Percentiles rank a stretch among this genome's conserved stretches.
phyloP scores from a whole-genome alignment of 78 protist genomes.

The Planoprotostelium fungivorum region DNA sequence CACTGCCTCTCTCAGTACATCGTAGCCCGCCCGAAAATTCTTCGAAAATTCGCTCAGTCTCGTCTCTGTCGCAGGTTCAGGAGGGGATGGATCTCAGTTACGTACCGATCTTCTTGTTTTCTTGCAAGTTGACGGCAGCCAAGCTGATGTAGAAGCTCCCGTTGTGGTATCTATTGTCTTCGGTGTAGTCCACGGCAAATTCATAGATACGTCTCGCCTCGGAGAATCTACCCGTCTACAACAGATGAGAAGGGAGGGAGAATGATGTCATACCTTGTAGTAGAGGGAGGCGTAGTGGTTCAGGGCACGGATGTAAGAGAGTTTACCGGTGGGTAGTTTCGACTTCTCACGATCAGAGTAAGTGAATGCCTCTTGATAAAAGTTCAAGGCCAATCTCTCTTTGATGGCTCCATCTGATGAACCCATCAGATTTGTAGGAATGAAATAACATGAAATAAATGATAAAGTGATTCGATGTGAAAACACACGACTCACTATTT shows the following conservation, averaged over 20 bases:
- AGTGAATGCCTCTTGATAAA: background rate
- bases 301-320: background rate
- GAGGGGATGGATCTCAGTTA: background rate
- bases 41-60: background rate
- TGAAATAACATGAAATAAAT: background rate
- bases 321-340: background rate
- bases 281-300: background rate
- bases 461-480: background rate
- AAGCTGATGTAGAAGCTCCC: background rate
- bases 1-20: too few species aligned
- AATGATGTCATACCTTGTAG: background rate
- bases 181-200: background rate
- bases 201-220: background rate
- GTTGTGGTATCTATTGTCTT: background rate
- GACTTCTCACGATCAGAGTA: background rate
- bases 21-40: too few species aligned
- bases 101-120: background rate
- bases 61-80: background rate
- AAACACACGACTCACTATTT: background rate
- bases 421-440: background rate
- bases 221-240: background rate
- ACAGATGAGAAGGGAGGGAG: too few species aligned
- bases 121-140: background rate
- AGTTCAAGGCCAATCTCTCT: background rate
- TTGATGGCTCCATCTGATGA: background rate